Evolutionary conservation across 805 yeast species (phyloP).

Genomic region (Starmerella floris): DNA sequence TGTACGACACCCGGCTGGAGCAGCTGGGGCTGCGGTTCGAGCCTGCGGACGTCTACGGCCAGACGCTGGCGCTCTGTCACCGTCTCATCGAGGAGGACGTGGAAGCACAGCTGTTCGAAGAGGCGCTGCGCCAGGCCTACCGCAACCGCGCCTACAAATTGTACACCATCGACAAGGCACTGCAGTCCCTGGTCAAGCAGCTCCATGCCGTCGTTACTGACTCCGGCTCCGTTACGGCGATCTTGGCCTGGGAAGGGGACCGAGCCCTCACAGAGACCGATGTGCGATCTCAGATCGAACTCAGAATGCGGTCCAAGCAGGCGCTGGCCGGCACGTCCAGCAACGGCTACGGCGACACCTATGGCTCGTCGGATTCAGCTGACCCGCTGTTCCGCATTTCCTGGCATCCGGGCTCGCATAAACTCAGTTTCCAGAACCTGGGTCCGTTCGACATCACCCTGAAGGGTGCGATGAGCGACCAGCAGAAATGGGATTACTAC

Average conservation of each 20-base stretch:
- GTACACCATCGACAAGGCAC: conserved; percentile 85
- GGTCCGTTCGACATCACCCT: conserved; percentile 81
- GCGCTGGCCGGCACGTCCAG: conserved; percentile 38
- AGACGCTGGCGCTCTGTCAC: conserved; percentile 61
- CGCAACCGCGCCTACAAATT: conserved; percentile 84
- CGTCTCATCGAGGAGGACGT: conserved; percentile 74
- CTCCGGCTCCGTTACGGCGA: conserved; percentile 62
- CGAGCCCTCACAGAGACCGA: conserved; percentile 50
- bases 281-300: conserved; percentile 76
- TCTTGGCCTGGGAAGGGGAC: conserved; percentile 71
- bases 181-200: conserved; percentile 72
- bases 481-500: conserved; percentile 85
- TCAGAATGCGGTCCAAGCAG: conserved; percentile 75
- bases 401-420: conserved; percentile 40
- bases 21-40: conserved; percentile 63
- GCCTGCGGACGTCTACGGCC: conserved; percentile 41
- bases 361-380: conserved; percentile 33
- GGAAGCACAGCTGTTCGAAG: conserved; percentile 93
- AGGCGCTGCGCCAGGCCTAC: conserved; percentile 85
- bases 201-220: conserved; percentile 75
- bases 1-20: conserved; percentile 65
- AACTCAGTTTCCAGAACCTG: conserved; percentile 64
- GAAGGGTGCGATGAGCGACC: conserved; percentile 51
- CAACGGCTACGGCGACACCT: not conserved
- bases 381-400: conserved; percentile 88